Conservation (phyloP, 768 basidiomycete species). For the Exsudoporus frostii region DNA sequence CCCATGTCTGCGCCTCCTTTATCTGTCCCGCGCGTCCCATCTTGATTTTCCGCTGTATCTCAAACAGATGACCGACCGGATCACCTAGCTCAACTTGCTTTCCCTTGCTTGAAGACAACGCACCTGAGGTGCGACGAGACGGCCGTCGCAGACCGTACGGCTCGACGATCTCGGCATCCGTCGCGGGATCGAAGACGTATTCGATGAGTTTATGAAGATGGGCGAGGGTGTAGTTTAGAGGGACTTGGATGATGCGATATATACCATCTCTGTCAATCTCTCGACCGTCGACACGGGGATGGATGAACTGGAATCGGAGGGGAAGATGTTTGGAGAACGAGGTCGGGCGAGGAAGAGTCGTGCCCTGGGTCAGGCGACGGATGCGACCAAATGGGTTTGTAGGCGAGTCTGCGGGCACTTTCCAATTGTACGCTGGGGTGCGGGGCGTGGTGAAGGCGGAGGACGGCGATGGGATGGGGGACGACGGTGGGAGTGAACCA, state of each 20-base stretch:
- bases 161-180: conserved; percentile 22
- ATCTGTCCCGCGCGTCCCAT: conserved; percentile 53
- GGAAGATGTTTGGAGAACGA: conserved; percentile 60
- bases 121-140: conserved; percentile 26
- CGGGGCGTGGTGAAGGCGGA: conserved; percentile 30
- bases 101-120: conserved; percentile 14
- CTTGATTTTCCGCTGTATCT: conserved; percentile 48
- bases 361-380: conserved; percentile 37
- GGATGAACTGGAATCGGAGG: conserved; percentile 60
- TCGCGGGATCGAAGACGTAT: conserved; percentile 48
- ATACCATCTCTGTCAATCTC: conserved; percentile 44
- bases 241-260: conserved; percentile 66
- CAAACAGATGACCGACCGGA: conserved; percentile 52
- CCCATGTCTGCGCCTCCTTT: conserved; percentile 44
- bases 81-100: conserved; percentile 15
- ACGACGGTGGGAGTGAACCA: conserved; percentile 26
- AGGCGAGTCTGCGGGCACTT: conserved; percentile 60
- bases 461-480: conserved; percentile 27
- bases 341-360: conserved; percentile 40
- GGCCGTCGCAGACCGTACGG: conserved; percentile 16
- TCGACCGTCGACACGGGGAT: conserved; percentile 26
- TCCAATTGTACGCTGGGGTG: conserved; percentile 42
- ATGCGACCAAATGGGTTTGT: conserved; percentile 68
- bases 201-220: conserved; percentile 61
- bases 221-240: conserved; percentile 64